Evolutionary conservation across 2,329 filamentous ascomycete species (phyloP).

Genomic region (Lachnellula subtilissima): DNA sequence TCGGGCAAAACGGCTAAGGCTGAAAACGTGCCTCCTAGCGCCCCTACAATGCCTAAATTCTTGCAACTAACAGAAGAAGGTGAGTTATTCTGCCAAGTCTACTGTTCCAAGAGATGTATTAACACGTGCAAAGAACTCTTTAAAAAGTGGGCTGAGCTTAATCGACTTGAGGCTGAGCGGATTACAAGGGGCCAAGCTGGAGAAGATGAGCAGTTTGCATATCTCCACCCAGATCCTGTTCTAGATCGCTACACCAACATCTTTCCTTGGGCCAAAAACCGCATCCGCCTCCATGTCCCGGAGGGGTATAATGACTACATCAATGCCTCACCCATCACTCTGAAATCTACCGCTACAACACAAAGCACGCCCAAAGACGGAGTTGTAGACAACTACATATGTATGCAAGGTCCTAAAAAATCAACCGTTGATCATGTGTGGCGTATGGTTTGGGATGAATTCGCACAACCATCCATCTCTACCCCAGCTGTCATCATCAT

Average conservation of each 20-base stretch:
- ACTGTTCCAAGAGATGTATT: slow-evolving; percentile 1
- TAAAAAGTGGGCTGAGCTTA: slow-evolving; percentile 58
- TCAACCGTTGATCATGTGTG: slow-evolving; percentile 78
- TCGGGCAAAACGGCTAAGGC: slow-evolving; percentile 10
- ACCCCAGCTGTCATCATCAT: slow-evolving; percentile 83
- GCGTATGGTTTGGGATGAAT: slow-evolving; percentile 89
- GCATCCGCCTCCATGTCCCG: slow-evolving; percentile 74
- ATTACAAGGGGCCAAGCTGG: slow-evolving; percentile 27
- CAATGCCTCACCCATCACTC: slow-evolving; percentile 66
- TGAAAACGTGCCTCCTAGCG: slow-evolving; percentile 1
- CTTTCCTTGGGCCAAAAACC: slow-evolving; percentile 82
- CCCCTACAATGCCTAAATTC: slow-evolving; percentile 44
- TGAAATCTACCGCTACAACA: slow-evolving; percentile 32
- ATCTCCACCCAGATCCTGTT: slow-evolving; percentile 50
- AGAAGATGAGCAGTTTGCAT: slow-evolving; percentile 45
- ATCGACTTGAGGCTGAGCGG: slow-evolving; percentile 45
- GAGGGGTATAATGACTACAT: slow-evolving; percentile 71
- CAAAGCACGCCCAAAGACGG: slow-evolving; percentile 24
- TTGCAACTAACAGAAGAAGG: slow-evolving; percentile 44
- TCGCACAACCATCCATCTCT: slow-evolving; percentile 36
- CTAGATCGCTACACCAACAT: slow-evolving; percentile 89
- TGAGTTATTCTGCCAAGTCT: slow-evolving; percentile 31
- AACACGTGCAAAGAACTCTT: slow-evolving; percentile 45
- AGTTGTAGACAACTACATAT: slow-evolving; percentile 63
- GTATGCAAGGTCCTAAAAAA: slow-evolving; percentile 84